Evolutionary conservation across 768 basidiomycete species (phyloP), one percentile per base, ranked within the genome.

Genomic region (Lentinula detonsa): DNA sequence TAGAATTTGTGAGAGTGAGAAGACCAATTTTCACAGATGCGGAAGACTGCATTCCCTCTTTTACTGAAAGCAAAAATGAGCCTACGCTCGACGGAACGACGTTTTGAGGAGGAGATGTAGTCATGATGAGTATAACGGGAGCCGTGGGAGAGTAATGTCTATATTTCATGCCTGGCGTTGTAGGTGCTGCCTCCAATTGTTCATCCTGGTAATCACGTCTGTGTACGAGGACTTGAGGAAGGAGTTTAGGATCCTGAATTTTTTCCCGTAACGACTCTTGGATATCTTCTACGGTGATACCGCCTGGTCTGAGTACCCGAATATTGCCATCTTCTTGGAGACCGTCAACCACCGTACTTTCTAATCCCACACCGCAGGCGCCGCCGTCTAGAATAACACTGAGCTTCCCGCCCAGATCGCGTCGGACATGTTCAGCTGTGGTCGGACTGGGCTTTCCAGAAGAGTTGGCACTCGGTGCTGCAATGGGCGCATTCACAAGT

Each of bases 91-190:
- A 67, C 3, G 75, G 58, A 6, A 70, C 54, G n/a, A 65, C 62
- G 21, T 73, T 75, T 5, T 57, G 21, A 6, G 81, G 78, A 46
- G 67, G 62, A n/a, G 80, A 74, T 4, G 73, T 65, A 3, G 85
- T 84, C 63, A 82, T 79, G 42, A 94, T 75, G 5, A 98, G 81
- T 21, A 83, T 84, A 34, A 98, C 91, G 2, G 94, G 93, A 4
- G 95, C 87, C 1, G 87, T 77, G 2, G 97, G 97, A 23, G 95
- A 90, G 71, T 99, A 99, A 74, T 99, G 97, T 55, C 89, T 85
- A 72, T 99, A 99, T 75, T 99, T 99, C 95, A 98, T 97, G 35
- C 97, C 97, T 2, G 97, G 97, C 0, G 97, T 98, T 7, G 93
- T 94, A 8, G 97, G 97, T 0, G 86, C 83, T 42, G 78, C 77